Base-by-base conservation (phyloP, 2,329 filamentous ascomycete genomes). In the Xylaria sp. region DNA sequence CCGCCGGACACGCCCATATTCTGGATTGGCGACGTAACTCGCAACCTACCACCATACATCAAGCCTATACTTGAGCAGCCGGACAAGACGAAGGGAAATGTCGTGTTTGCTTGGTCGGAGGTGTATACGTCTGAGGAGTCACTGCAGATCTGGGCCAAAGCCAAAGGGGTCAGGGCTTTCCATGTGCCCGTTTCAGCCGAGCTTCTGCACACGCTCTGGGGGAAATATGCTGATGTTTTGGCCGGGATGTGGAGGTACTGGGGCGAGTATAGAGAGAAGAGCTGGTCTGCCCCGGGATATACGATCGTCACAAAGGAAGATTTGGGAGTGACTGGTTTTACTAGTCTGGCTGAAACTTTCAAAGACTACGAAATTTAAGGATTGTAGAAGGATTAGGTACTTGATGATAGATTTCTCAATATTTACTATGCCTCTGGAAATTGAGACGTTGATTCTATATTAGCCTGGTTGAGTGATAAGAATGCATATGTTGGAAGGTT, bases 201-300 rank as follows among this genome's bases (percentile, higher is more conserved):
- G 54, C 51, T 70, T 20, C 25, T 65, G 25, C 31, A 48, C 8
- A 20, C 23, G 0, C 52, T 69, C n/a, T 70, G 66, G 65, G 69
- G 69, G 2, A 56, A 60, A 25, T 55, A 63, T 25, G 56, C 60
- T 3, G 68, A 70, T 51, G 8, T 70, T 13, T 31, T 70, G n/a
- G 68, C 60, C 20, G 51, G 9, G 15, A 70, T 70, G 68, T 70
- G 68, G 69, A 65, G 69, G 50, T 70, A 65, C 50, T 70, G 69
- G 69, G 65, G 65, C 15, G 69, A 65, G 12, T 61, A 23, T 39
- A 41, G 55, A 10, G 62, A 70, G 34, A 70, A 69, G 66, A 63
- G 62, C 18, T 69, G 62, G 69, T 65, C 63, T 1, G 28, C 44
- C 3, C 67, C 68, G 37, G 68, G 68, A 58, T 15, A 54, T 20